Evolutionary conservation across 2,329 filamentous ascomycete species (phyloP), one percentile per base, ranked within the genome.

Genomic region (Arthrobotrys sphaeroides): DNA sequence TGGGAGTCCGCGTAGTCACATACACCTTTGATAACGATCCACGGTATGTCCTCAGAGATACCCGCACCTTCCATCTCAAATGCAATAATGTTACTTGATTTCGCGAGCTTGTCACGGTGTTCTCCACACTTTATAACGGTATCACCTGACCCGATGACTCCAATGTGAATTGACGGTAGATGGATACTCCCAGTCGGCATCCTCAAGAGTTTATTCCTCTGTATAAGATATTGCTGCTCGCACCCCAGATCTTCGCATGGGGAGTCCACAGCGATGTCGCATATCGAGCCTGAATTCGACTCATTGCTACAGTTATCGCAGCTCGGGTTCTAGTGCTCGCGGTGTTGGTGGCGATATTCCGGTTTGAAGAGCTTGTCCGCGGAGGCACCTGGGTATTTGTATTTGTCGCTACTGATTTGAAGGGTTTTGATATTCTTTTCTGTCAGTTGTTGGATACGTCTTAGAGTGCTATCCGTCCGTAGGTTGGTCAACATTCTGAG

Each of bases 1-100:
- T 69, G 65, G 18, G 22, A 24, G 33, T 69, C 65, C 10, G 53
- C 31, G 18, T 69, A 69, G 33, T 69, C 65, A 20, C 42, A 69
- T 42, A 69, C 60, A 6, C 65, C 65, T 61, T 57, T 28, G 51
- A 69, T 22, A 1, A 69, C 42, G 12, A 69, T 16, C 10, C 45
- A 49, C 10, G 22, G 26, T 5, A 57, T 57, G 7, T 3, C 3
- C 5, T 10, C 28, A 5, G 53, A 20, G 40, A 57, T 40, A n/a
- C 53, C 53, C 26, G 53, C 53, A 22, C 53, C 53, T 40, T 57
- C 53, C 53, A 57, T 57, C 10, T 57, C 53, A 40, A 57, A 57
- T 16, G 53, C 53, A n/a, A 57, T 57, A 40, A 57, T 57, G 4
- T 22, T 40, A 1, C n/a, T n/a, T 7, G 22, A 22, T 5, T 57